Conservation (phyloP, 2,329 filamentous ascomycete genomes). For the Ceratocystiopsis sp. region DNA sequence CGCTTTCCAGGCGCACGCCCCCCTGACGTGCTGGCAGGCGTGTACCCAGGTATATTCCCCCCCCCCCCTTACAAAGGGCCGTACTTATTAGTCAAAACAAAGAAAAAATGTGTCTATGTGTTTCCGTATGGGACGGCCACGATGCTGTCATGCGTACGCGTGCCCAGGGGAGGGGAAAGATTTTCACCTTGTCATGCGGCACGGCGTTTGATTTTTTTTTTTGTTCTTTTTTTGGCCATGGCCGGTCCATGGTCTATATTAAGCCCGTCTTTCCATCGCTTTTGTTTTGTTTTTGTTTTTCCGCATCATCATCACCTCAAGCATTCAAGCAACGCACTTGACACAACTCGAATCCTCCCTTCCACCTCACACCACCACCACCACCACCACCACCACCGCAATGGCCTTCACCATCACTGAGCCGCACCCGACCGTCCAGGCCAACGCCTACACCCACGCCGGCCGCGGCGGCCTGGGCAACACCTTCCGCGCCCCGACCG, state of each 20-base stretch:
- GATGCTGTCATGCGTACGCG: no score
- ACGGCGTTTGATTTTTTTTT: neutral
- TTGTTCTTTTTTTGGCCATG: no score
- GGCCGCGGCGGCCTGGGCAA: slow-evolving; percentile 41
- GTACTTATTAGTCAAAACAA: no score
- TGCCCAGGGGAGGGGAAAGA: no score
- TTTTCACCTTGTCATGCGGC: neutral
- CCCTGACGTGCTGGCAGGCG: no score
- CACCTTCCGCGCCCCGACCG: slow-evolving; percentile 27
- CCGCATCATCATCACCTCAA: neutral
- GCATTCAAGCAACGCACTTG: neutral
- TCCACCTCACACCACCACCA: neutral
- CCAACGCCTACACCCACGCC: slow-evolving; percentile 31
- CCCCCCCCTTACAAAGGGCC: no score
- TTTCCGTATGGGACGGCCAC: no score
- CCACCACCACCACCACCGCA: slow-evolving; percentile 9
- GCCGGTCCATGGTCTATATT: neutral
- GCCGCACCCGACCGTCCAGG: slow-evolving; percentile 28
- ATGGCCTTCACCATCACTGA: slow-evolving; percentile 31
- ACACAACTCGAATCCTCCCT: neutral
- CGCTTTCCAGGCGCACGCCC: no score
- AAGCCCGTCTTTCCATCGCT: neutral
- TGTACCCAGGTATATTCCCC: no score
- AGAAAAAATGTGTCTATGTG: no score
- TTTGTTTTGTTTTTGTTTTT: neutral